These are phyloP conservation scores for Chlorella sorokiniana DNA, from an alignment of 139 green algal genomes.

Conservation along the genomic window DNA sequence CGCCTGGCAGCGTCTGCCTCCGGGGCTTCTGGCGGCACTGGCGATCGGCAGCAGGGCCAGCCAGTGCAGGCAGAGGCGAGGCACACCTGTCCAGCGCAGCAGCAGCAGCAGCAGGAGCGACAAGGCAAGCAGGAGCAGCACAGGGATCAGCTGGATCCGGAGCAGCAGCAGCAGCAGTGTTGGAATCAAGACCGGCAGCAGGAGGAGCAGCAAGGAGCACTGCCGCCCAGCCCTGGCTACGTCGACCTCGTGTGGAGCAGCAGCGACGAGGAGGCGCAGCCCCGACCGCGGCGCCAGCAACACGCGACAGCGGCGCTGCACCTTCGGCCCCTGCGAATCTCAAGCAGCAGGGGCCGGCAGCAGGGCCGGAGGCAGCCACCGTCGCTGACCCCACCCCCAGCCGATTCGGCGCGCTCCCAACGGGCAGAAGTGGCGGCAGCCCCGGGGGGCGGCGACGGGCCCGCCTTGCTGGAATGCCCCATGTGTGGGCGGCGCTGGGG, in stretches of 20 bases:
- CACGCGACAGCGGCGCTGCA: background rate
- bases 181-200: background rate
- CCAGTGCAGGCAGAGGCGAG: background rate
- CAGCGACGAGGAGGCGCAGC: background rate
- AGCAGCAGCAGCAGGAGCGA: constrained; percentile 1
- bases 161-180: background rate
- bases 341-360: background rate
- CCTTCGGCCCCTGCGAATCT: too few species aligned
- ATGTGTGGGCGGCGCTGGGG: background rate
- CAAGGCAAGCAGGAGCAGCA: background rate
- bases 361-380: too few species aligned
- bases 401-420: too few species aligned
- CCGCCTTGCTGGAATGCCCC: constrained; percentile 16
- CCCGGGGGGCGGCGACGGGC: too few species aligned
- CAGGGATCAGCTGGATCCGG: background rate
- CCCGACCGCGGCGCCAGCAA: too few species aligned
- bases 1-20: background rate
- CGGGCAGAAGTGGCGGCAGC: too few species aligned
- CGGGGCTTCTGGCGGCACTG: too few species aligned
- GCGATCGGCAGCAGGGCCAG: too few species aligned
- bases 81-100: too few species aligned
- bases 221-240: background rate
- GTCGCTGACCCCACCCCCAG: too few species aligned
- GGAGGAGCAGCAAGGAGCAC: background rate
- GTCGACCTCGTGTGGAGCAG: background rate